Evolutionary conservation across 2,329 filamentous ascomycete species (phyloP).

Genomic region (Venturia aucupariae): DNA sequence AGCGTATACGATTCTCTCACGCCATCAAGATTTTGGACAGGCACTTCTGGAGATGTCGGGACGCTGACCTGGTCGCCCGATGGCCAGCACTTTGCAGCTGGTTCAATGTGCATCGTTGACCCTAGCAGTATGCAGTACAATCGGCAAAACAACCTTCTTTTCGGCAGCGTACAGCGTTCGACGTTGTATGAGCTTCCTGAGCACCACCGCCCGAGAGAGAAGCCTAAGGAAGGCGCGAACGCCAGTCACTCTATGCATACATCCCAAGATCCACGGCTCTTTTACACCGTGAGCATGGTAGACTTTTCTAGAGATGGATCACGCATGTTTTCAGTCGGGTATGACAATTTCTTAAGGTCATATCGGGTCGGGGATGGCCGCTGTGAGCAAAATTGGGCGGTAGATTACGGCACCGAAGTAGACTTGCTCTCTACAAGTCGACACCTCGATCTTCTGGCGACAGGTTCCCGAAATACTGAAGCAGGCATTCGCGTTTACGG

Average conservation of each 20-base stretch:
- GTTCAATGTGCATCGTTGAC: slow-evolving; percentile 48
- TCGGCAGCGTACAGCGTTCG: slow-evolving; percentile 38
- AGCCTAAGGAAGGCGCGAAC: slow-evolving; percentile 31
- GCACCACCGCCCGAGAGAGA: slow-evolving; percentile 39
- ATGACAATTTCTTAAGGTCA: slow-evolving; percentile 40
- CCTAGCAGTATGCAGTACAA: slow-evolving; percentile 52
- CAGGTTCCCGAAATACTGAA: slow-evolving; percentile 31
- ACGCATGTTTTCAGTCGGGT: slow-evolving; percentile 45
- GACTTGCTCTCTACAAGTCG: slow-evolving; percentile 41
- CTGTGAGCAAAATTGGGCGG: background rate
- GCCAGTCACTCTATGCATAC: slow-evolving; percentile 36
- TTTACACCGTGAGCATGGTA: slow-evolving; percentile 47
- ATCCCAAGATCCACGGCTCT: slow-evolving; percentile 44
- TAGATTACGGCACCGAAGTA: slow-evolving; percentile 24
- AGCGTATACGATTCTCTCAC: slow-evolving; percentile 30
- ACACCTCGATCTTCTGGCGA: slow-evolving; percentile 35
- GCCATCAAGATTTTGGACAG: slow-evolving; percentile 41
- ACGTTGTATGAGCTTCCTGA: slow-evolving; percentile 44
- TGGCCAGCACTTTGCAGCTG: slow-evolving; percentile 46
- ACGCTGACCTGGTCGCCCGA: slow-evolving; percentile 48
- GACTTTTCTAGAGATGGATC: slow-evolving; percentile 40
- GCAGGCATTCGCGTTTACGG: slow-evolving; percentile 20
- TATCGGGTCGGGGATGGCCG: slow-evolving; percentile 28
- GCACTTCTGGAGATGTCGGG: slow-evolving; percentile 50
- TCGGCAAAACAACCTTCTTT: slow-evolving; percentile 45